Evolutionary conservation across 257 asterid species (phyloP).

Genomic region (Euphrasia confusa): DNA sequence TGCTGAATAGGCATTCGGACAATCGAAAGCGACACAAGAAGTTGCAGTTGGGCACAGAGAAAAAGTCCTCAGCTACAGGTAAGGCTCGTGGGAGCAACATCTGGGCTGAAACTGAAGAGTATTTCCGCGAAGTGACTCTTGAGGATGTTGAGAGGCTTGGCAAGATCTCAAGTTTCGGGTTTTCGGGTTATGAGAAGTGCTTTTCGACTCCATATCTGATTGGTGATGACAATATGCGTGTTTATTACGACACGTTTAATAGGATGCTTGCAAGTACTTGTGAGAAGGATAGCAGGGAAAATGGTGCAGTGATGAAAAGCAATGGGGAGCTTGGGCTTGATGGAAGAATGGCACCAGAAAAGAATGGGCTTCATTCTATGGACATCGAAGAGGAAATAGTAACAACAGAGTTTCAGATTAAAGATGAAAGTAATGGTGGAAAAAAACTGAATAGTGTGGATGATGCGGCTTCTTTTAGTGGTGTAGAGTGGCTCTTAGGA

Average conservation of each 20-base stretch:
- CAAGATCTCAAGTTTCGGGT: slow-evolving; percentile 33
- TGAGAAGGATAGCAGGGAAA: slow-evolving; percentile 25
- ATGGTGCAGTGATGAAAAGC: slow-evolving; percentile 26
- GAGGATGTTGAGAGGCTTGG: slow-evolving; percentile 64
- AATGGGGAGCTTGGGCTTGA: slow-evolving; percentile 27
- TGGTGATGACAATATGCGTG: slow-evolving; percentile 25
- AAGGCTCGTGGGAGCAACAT: slow-evolving; percentile 45
- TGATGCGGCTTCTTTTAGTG: slow-evolving; percentile 36
- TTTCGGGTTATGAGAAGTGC: slow-evolving; percentile 39
- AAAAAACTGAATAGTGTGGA: slow-evolving; percentile 28
- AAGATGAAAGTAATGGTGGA: slow-evolving; percentile 30
- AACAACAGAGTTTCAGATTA: slow-evolving; percentile 20
- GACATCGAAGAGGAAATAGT: slow-evolving; percentile 43
- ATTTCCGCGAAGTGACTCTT: slow-evolving; percentile 58
- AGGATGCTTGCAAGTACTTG: slow-evolving; percentile 30
- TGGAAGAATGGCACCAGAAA: slow-evolving; percentile 33
- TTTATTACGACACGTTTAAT: slow-evolving; percentile 26
- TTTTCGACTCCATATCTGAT: slow-evolving; percentile 41
- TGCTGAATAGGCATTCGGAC: slow-evolving; percentile 59
- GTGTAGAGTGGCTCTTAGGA: slow-evolving; percentile 96
- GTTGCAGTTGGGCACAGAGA: slow-evolving; percentile 57
- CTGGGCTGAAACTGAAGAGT: slow-evolving; percentile 79
- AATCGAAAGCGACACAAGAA: slow-evolving; percentile 72
- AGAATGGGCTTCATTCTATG: slow-evolving; percentile 41
- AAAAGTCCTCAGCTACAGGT: slow-evolving; percentile 44